Percentiles rank a stretch among this genome's conserved stretches.
These are phyloP conservation scores for Tinospora cordifolia DNA, from an alignment of 164 flowering plant genomes.

Conservation along the genomic window DNA sequence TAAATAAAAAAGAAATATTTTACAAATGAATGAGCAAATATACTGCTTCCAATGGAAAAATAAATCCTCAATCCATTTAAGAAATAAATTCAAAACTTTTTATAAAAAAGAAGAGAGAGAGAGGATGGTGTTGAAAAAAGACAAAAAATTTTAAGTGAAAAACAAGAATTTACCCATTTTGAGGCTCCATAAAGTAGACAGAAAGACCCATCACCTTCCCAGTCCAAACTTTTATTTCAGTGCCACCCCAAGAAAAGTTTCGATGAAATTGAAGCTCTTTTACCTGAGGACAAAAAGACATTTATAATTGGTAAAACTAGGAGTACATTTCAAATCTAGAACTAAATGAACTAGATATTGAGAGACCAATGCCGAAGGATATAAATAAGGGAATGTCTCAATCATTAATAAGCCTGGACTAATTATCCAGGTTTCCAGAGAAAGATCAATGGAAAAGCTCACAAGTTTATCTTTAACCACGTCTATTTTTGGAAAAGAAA, in stretches of 20 bases:
- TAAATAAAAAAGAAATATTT: neutral
- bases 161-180: constrained; percentile 65
- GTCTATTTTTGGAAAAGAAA: neutral
- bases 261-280: constrained; percentile 54
- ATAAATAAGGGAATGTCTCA: neutral
- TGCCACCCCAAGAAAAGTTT: constrained; percentile 72
- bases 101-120: neutral
- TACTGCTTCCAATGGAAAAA: neutral
- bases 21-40: neutral
- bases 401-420: neutral
- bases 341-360: neutral
- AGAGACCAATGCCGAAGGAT: neutral
- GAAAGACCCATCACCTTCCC: constrained; percentile 92
- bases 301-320: neutral
- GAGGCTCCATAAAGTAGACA: constrained; percentile 93
- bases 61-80: too few species aligned
- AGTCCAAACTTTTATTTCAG: constrained; percentile 88
- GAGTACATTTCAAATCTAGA: neutral
- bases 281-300: constrained; percentile 38
- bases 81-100: neutral
- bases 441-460: neutral
- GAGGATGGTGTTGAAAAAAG: neutral
- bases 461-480: neutral
- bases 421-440: neutral
- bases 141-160: neutral